Conservation (phyloP, 306 rosid genomes). For the Gastrolobium bilobum region DNA sequence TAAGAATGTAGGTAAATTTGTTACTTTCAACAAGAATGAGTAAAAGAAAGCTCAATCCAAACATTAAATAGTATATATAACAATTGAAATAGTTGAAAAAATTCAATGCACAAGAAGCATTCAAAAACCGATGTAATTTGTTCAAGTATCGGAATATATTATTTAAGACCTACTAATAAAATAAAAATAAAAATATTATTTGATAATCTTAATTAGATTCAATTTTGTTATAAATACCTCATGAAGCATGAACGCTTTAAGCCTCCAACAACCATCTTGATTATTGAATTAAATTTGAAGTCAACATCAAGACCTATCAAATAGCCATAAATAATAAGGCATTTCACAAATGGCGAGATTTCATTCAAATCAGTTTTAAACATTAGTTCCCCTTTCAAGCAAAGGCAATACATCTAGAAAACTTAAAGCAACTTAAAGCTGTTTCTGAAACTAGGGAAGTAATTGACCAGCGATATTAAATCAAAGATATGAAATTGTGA, state of each 20-base stretch:
- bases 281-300: neutral
- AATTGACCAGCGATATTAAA: neutral
- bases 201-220: too few species aligned
- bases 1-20: too few species aligned
- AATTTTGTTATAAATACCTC: too few species aligned
- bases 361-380: neutral
- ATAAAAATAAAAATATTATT: too few species aligned
- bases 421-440: neutral
- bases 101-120: too few species aligned
- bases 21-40: too few species aligned
- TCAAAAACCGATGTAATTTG: too few species aligned
- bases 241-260: neutral
- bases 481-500: neutral
- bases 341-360: neutral
- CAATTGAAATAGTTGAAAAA: too few species aligned
- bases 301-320: neutral
- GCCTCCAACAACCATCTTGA: neutral
- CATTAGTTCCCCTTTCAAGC: neutral
- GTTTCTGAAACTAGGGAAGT: slow-evolving; percentile 2
- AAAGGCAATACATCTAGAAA: neutral
- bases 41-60: too few species aligned
- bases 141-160: too few species aligned
- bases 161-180: too few species aligned
- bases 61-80: too few species aligned
- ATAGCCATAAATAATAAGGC: neutral